Base-by-base conservation (phyloP, 169 alveolate species). In the Theileria annulata region DNA sequence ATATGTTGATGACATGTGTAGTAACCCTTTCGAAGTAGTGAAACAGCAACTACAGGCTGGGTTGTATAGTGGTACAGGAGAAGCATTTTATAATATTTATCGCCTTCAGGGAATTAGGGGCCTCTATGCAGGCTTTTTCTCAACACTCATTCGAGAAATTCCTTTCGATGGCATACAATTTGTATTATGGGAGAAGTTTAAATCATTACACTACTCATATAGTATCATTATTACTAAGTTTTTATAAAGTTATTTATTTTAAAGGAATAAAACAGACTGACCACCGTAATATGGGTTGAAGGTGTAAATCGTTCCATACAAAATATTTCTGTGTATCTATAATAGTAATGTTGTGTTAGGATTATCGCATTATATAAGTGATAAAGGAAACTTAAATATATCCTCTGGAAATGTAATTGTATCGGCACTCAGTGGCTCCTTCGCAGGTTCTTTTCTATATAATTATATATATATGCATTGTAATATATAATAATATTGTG, bases 11-110 rank as follows among this genome's bases (percentile, higher is more conserved):
- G 59, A 71, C 31, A n/a, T 59, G 64, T 67, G 63, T 73, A 90
- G 98, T 75, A 86, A 89, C 74, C 98, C 98, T 19, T 95, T 95
- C 77, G 98, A 96, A 85, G 95, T 95, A 47, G 88, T 96, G 28
- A 96, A 96, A 85, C 95, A 95, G 86, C 95, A 91, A 79, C 86
- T 93, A 86, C 96, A 96, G 82, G 91, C 93, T 28, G 96, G 97
- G 10, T 59, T 89, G 31, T 86, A 92, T 73, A 66, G 75, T 5
- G 79, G 93, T n/a, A 72, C 91, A 49, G 28, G 78, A 12, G 91
- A 68, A 33, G 92, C 95, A 37, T 79, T 87, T 27, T 62, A 60
- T 23, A 85, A 85, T n/a, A 92, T 96, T 27, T 80, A 82, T 49
- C 86, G 82, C 60, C 67, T 70, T 8, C 92, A 92, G 77, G 97